Evolutionary conservation across 345 rosid species (phyloP).

Genomic region (Dipteronia dyeriana): DNA sequence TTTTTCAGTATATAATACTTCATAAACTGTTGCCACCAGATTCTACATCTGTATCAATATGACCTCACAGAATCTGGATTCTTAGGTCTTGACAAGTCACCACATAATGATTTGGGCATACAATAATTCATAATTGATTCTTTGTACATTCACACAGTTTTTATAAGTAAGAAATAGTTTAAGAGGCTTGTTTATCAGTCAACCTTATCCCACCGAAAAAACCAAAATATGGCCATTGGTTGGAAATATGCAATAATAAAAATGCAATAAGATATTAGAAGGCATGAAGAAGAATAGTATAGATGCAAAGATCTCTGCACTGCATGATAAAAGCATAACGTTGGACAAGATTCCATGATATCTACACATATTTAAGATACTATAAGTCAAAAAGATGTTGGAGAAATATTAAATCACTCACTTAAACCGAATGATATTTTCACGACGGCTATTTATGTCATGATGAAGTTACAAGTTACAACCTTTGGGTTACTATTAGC

Average conservation of each 20-base stretch:
- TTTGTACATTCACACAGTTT: no score
- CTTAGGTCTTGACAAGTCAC: neutral
- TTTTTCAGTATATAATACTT: neutral
- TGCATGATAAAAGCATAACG: neutral
- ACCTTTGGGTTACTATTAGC: neutral
- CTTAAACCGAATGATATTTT: neutral
- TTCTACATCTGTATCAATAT: neutral
- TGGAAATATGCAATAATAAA: neutral
- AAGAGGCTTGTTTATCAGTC: neutral
- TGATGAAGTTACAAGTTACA: neutral
- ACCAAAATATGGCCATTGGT: neutral
- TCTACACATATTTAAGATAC: neutral
- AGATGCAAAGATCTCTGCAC: neutral
- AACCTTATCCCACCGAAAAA: neutral
- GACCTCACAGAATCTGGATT: neutral
- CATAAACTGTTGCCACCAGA: neutral
- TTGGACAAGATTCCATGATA: neutral
- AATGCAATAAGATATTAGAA: no score
- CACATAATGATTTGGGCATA: neutral
- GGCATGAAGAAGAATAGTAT: neutral
- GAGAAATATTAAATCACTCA: neutral
- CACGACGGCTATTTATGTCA: neutral
- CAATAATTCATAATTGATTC: neutral
- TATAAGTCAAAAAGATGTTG: neutral
- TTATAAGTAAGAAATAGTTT: neutral